Evolutionary conservation across 352 stramenopile genomes (phyloP).

Genomic region (Pythium brachiatum): DNA sequence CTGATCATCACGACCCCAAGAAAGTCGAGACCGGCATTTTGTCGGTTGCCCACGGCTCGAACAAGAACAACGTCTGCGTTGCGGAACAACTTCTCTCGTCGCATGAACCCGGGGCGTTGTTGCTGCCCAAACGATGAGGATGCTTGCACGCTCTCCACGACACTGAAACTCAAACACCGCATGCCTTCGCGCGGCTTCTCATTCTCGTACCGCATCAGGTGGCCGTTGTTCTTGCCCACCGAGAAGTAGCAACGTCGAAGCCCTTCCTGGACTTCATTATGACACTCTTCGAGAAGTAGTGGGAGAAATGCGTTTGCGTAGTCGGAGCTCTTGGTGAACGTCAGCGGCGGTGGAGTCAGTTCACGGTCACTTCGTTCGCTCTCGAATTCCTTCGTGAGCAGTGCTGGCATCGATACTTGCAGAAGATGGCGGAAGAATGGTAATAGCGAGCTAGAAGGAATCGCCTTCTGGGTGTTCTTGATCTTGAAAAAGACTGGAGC

Average conservation of each 20-base stretch:
- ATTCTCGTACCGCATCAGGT: slow-evolving; percentile 74
- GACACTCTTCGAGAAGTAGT: slow-evolving; percentile 78
- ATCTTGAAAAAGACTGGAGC: slow-evolving; percentile 78
- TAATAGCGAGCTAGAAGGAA: slow-evolving; percentile 62
- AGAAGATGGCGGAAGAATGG: slow-evolving; percentile 84
- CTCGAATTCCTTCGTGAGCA: slow-evolving; percentile 67
- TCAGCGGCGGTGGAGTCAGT: slow-evolving; percentile 47
- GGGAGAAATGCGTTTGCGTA: slow-evolving; percentile 81
- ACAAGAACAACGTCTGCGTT: slow-evolving; percentile 80
- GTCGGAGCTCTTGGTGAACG: slow-evolving; percentile 64
- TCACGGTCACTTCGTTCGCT: slow-evolving; percentile 51
- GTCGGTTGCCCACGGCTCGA: slow-evolving; percentile 33
- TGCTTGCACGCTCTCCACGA: slow-evolving; percentile 57
- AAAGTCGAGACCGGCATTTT: slow-evolving; percentile 55
- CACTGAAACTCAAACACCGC: slow-evolving; percentile 72
- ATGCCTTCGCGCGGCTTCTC: slow-evolving; percentile 83
- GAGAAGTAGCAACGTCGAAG: slow-evolving; percentile 44
- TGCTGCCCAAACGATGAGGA: slow-evolving; percentile 8
- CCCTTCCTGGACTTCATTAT: slow-evolving; percentile 75
- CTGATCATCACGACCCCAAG: slow-evolving; percentile 75
- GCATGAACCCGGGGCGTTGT: slow-evolving; percentile 29
- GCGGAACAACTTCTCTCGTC: slow-evolving; percentile 58
- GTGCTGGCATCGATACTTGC: slow-evolving; percentile 70
- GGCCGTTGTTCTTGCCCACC: slow-evolving; percentile 34
- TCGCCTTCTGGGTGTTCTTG: slow-evolving; percentile 75